A percentile compares a stretch with the other conserved stretches of the same genome.
These are phyloP conservation scores for Oenanthe sinensis DNA, from an alignment of 129 eudicot species.

Conservation along the genomic window DNA sequence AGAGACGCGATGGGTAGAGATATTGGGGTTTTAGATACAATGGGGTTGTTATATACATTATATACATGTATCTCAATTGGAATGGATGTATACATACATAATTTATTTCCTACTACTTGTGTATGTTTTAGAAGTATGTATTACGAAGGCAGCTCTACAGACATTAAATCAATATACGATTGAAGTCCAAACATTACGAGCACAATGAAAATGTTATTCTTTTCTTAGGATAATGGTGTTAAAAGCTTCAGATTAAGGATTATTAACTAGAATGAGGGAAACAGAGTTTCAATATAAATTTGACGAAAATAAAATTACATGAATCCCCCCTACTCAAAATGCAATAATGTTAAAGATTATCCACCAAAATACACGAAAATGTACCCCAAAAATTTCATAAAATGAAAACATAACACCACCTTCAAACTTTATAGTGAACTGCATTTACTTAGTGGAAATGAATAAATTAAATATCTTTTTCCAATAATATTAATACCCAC, in stretches of 20 bases:
- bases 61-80: neutral
- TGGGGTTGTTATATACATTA: too few species aligned
- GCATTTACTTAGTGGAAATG: too few species aligned
- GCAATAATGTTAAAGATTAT: neutral
- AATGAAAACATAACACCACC: neutral
- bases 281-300: neutral
- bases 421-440: too few species aligned
- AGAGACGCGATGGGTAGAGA: neutral
- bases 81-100: neutral
- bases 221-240: neutral
- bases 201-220: neutral
- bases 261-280: neutral
- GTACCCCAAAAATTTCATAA: neutral
- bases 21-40: neutral
- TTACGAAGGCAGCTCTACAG: neutral
- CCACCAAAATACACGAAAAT: neutral
- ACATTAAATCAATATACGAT: neutral
- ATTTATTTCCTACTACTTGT: neutral
- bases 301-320: too few species aligned
- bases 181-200: neutral
- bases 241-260: too few species aligned
- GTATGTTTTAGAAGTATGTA: neutral
- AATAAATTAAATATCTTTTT: too few species aligned
- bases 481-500: too few species aligned
- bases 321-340: neutral